Base-by-base conservation (phyloP, 179 eudicot genomes). In the Monotropa hypopitys region DNA sequence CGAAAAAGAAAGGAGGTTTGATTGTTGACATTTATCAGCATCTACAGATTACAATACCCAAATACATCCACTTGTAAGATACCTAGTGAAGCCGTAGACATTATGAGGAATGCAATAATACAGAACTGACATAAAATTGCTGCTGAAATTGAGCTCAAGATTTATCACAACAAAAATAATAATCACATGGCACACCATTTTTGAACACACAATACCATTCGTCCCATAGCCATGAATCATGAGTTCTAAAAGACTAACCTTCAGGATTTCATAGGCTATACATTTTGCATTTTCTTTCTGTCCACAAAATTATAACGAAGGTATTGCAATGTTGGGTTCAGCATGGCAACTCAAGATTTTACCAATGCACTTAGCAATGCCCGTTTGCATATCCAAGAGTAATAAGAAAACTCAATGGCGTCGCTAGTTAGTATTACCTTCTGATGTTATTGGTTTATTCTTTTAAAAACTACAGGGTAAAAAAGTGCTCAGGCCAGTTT, bases 101-200 rank as follows among this genome's bases (percentile, higher is more conserved):
- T 72, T 18, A 16, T 8, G 40, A 54, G 65, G 18, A 54, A 73
- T 21, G 49, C 23, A 73, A 33, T 43, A n/a, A n/a, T 54, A 38
- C n/a, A 30, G 59, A 32, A 28, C 8, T 72, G 18, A 18, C 62
- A 72, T 30, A 53, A 40, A 54, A 20, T 73, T 73, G 32, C 49
- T 13, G 1, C 35, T 53, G 49, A 35, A 73, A 73, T 53, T 38
- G 49, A 73, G 76, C n/a, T 38, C 76, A 73, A 73, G n/a, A 35
- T 73, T 54, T 32, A 72, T 54, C 30, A 73, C 49, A 35, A 53
- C 33, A n/a, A 56, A 54, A 73, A 73, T 47, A 11, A 38, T 35
- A 72, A 32, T n/a, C 75, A 72, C 56, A 32, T 28, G 23, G 45
- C 61, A 51, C 13, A 8, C 6, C 50, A 1, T 72, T 70, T 70